Percentiles rank a stretch among this genome's conserved stretches.
Conservation (phyloP, 129 eudicot genomes). For the Arctium lappa region DNA sequence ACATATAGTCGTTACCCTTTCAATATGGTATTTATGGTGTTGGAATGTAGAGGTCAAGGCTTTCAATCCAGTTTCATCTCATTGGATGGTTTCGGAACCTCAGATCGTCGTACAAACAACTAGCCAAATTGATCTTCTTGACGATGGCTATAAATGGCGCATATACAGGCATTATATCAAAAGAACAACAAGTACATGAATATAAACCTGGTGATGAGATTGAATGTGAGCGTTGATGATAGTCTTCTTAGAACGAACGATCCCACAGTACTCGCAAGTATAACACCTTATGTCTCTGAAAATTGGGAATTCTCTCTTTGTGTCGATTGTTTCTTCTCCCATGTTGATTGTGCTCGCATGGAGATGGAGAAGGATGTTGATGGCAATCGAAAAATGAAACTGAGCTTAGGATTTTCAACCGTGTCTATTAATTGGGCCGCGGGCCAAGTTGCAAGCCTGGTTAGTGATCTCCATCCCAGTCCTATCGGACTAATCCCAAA, state of each 20-base stretch:
- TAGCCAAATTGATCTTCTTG: constrained; percentile 22
- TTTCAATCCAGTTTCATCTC: neutral
- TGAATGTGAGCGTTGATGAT: constrained; percentile 58
- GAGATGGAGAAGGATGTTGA: no score
- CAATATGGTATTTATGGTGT: neutral
- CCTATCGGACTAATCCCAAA: no score
- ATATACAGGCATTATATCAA: neutral
- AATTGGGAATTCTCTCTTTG: no score
- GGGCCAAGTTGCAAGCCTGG: neutral
- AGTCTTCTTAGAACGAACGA: constrained; percentile 74
- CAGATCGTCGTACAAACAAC: constrained; percentile 9
- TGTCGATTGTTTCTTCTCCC: no score
- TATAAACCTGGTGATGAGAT: constrained; percentile 57
- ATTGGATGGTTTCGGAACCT: neutral
- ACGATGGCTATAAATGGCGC: constrained; percentile 27
- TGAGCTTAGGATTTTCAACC: no score
- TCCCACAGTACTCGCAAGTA: constrained; percentile 75
- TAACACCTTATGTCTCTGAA: constrained; percentile 42
- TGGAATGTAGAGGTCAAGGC: neutral
- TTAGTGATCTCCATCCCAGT: no score
- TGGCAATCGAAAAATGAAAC: no score
- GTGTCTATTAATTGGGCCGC: neutral
- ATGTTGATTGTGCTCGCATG: no score
- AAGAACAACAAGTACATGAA: neutral
- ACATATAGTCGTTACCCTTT: neutral